A percentile compares a stretch with the other conserved stretches of the same genome.
Evolutionary conservation across 108 stramenopile genomes (phyloP).

Genomic region (Skeletonema marinoi): DNA sequence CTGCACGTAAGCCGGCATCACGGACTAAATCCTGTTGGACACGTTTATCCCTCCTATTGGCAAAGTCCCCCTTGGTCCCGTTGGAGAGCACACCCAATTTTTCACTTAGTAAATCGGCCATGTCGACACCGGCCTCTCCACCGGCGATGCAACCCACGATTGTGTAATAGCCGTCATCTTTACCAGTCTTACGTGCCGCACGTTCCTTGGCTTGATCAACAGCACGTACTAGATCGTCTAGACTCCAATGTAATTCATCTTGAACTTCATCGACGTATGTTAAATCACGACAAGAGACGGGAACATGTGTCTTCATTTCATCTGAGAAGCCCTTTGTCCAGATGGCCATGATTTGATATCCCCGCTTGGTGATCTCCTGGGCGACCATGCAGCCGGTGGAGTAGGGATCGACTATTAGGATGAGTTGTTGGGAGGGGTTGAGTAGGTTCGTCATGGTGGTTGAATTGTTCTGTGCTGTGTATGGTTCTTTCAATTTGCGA

Average conservation of each 20-base stretch:
- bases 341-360: constrained; percentile 70
- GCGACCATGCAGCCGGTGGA: constrained; percentile 86
- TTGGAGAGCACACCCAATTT: constrained; percentile 68
- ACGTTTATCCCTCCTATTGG: constrained; percentile 85
- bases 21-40: constrained; percentile 84
- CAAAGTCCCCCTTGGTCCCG: constrained; percentile 61
- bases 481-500: no score
- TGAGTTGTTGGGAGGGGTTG: constrained; percentile 36
- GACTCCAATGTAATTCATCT: constrained; percentile 45
- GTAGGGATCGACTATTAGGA: constrained; percentile 87
- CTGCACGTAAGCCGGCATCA: constrained; percentile 72
- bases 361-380: constrained; percentile 76
- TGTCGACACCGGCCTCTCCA: constrained; percentile 85
- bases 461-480: not conserved
- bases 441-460: not conserved
- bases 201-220: constrained; percentile 13
- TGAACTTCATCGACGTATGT: constrained; percentile 64
- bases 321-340: constrained; percentile 74
- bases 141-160: constrained; percentile 74
- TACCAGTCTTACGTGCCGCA: constrained; percentile 7
- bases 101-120: constrained; percentile 73
- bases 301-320: constrained; percentile 78
- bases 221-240: constrained; percentile 45
- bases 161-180: constrained; percentile 24
- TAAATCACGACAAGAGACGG: constrained; percentile 55